Evolutionary conservation across 2,329 filamentous ascomycete species (phyloP), one percentile per base, ranked within the genome.

Genomic region (Ramularia endophylla): DNA sequence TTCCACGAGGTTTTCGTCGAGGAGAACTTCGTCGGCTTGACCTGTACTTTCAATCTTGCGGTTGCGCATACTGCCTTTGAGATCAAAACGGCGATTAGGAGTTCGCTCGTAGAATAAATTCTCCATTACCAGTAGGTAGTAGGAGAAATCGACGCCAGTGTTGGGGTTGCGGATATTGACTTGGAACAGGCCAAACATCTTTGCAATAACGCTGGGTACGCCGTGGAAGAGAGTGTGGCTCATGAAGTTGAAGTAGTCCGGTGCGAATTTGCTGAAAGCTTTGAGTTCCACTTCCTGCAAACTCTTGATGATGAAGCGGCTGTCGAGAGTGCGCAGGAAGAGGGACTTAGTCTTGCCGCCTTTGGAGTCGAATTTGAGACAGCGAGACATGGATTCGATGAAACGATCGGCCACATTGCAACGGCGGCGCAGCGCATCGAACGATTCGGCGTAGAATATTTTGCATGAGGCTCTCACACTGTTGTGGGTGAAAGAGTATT

Each of bases 1-100:
- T 63, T 98, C 94, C 8, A 98, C 92, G 76, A 98, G 92, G 65
- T 98, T 98, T 61, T 98, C 94, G 59, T 98, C 92, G 1, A 98
- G 75, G 3, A 98, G 77, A 3, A 98, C 92, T 65, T 98, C 92
- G 53, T 97, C 92, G 51, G 90, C 85, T 65, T 97, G 87, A 38
- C 92, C 94, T 0, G 92, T 98, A 19, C 84, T 87, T 60, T 97
- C 83, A 33, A 97, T 95, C 62, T 95, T 95, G 57, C 92, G 87
- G 66, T 98, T 98, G 34, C 92, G 83, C 92, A 98, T 98, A 7
- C 87, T 95, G 2, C 92, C 92, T 62, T 98, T 98, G 47, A 98
- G 78, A 60, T 98, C 92, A 60, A 98, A 73, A 9, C 70, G 66
- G 2, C 92, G 81, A 20, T 86, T 90, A 1, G 89, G 88, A 13